phyloP scores from a whole-genome alignment of 306 rosid genomes.

The Medicago ruthenica region DNA sequence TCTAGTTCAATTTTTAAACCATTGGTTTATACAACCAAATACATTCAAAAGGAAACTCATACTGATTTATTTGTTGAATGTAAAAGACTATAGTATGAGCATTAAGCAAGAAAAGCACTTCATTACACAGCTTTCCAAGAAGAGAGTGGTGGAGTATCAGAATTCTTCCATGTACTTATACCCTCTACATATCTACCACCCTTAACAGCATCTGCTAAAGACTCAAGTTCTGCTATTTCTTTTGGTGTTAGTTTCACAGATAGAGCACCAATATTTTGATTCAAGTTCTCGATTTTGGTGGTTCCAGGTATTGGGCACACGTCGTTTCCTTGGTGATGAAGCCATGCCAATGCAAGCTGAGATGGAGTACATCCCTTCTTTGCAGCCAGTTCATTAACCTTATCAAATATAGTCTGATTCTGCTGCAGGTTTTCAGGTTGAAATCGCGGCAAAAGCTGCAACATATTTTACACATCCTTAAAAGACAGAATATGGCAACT shows the following conservation, averaged over 20 bases:
- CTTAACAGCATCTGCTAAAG: conserved; percentile 51
- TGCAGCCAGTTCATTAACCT: conserved; percentile 61
- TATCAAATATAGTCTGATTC: conserved; percentile 63
- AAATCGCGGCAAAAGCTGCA: conserved; percentile 59
- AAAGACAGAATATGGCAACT: too few species aligned
- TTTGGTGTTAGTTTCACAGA: conserved; percentile 63
- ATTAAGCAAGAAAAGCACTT: neutral
- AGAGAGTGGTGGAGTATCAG: conserved; percentile 72
- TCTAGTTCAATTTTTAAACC: too few species aligned
- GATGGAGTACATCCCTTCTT: conserved; percentile 68
- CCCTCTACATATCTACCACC: conserved; percentile 44
- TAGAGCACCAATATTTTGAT: conserved; percentile 67
- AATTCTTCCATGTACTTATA: conserved; percentile 43
- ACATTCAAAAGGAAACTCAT: neutral
- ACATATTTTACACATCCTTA: neutral
- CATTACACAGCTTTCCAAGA: conserved; percentile 50
- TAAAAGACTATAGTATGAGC: neutral
- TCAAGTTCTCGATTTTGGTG: conserved; percentile 63
- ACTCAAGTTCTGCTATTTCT: conserved; percentile 67
- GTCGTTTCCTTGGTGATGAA: conserved; percentile 71
- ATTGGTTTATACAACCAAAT: neutral
- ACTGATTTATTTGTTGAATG: neutral
- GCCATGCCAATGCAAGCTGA: conserved; percentile 75
- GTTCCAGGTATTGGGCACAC: conserved; percentile 85
- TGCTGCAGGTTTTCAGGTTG: conserved; percentile 63